Base-by-base conservation (phyloP, 2,329 filamentous ascomycete species). In the Fusarium ramigenum region DNA sequence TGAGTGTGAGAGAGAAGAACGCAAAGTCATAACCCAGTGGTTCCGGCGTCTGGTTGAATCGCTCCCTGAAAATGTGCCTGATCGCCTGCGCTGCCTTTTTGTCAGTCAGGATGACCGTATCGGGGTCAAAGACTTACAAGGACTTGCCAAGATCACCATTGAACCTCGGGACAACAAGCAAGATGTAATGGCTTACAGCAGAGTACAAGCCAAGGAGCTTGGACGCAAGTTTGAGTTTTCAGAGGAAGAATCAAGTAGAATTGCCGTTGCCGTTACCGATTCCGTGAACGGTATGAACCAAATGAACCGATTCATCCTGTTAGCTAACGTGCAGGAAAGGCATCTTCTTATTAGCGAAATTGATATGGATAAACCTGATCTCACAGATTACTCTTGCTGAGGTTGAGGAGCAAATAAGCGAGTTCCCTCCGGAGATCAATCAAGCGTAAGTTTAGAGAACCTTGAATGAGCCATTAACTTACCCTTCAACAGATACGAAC, bases 81-180 rank as follows among this genome's bases (percentile, higher is more conserved):
- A 53, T 12, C 34, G 50, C 2, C 3, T 53, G 0, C 50, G 50
- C 1, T 53, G 50, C 16, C 50, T 53, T 5, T 37, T 53, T 0
- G n/a, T 53, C 4, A 53, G 49, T 1, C 49, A 39, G 4, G 32
- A 53, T 1, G 49, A 39, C 0, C 19, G 28, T 0, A 30, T 49
- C 0, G 46, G 19, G 19, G 0, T 0, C 0, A 49, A 12, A 0
- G 34, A 53, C 16, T 53, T 53, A 0, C 14, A 10, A 14, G 50
- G 32, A 0, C 5, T 53, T 28, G 34, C 16, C 0, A 53, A 3
- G 5, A 39, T 53, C 0, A 11, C 0, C 0, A 53, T 53, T 21
- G 16, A 36, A n/a, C 15, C 49, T 28, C 5, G 1, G 3, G 34
- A 53, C 3, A 53, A 39, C 5, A 28, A 5, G 1, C 8, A 39